Conservation (phyloP, 1,284 basidiomycete genomes). For the Ustilago tritici region DNA sequence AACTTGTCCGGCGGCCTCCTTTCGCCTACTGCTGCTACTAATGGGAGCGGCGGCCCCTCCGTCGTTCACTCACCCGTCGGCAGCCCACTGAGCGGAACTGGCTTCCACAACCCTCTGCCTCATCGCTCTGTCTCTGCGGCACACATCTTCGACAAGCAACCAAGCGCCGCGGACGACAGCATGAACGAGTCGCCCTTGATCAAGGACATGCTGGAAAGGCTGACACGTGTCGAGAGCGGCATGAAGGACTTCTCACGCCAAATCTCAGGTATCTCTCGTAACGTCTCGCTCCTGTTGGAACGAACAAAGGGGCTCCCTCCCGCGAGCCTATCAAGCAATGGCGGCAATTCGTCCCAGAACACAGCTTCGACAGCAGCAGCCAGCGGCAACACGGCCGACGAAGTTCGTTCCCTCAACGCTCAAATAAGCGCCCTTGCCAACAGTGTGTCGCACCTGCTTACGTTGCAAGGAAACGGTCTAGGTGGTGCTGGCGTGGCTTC, state of each 20-base stretch:
- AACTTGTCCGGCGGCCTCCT: constrained; percentile 49
- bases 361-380: neutral
- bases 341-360: constrained; percentile 14
- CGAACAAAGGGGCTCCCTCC: constrained; percentile 68
- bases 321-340: constrained; percentile 32
- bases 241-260: constrained; percentile 81
- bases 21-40: constrained; percentile 52
- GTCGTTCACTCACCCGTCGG: constrained; percentile 34
- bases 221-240: constrained; percentile 78
- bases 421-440: constrained; percentile 55
- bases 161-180: constrained; percentile 17
- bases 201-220: constrained; percentile 80
- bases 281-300: constrained; percentile 81
- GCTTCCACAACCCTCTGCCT: constrained; percentile 23
- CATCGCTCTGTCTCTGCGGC: constrained; percentile 37
- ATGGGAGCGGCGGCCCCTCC: constrained; percentile 27
- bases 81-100: constrained; percentile 29
- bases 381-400: constrained; percentile 33
- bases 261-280: constrained; percentile 79
- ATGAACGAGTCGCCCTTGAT: constrained; percentile 71
- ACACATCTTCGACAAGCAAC: constrained; percentile 28
- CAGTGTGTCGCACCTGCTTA: constrained; percentile 59
- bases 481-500: constrained; percentile 5
- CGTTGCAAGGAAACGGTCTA: constrained; percentile 33
- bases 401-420: constrained; percentile 54